These are phyloP conservation scores for Sphagnum fallax DNA, from an alignment of 228 moss, liverwort and hornwort species.

Conservation along the genomic window DNA sequence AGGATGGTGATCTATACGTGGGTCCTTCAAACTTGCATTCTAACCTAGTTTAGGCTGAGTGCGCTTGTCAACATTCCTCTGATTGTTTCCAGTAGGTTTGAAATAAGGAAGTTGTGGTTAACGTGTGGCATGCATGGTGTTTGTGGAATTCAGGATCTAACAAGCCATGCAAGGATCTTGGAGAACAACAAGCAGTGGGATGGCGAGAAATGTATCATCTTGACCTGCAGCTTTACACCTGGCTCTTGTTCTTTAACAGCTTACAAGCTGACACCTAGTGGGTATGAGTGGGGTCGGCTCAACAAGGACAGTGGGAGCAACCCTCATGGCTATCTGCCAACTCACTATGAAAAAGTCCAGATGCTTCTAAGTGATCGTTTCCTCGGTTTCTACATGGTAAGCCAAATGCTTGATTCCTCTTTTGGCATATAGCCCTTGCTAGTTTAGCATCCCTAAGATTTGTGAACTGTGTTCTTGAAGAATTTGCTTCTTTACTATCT, in stretches of 20 bases:
- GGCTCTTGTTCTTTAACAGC: constrained; percentile 98
- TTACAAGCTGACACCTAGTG: constrained; percentile 97
- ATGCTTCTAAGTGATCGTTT: constrained; percentile 99
- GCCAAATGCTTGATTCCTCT: not conserved
- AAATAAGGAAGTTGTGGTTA: too few relatives aligned
- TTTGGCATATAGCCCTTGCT: not conserved
- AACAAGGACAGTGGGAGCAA: constrained; percentile 99
- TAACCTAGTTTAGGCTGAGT: too few relatives aligned
- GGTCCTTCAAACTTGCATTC: too few relatives aligned
- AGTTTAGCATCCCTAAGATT: too few relatives aligned
- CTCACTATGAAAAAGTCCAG: constrained; percentile 99
- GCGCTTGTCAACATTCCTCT: too few relatives aligned
- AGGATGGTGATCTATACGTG: not conserved
- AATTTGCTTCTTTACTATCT: not conserved
- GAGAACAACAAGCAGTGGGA: constrained; percentile 99
- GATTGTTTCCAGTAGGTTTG: too few relatives aligned
- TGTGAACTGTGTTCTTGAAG: too few relatives aligned
- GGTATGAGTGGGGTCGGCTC: constrained; percentile 97
- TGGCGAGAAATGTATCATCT: constrained; percentile 97
- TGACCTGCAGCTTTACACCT: constrained; percentile 98
- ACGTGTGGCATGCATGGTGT: not conserved
- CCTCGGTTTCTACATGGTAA: constrained; percentile 98
- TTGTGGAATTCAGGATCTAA: constrained; percentile 47
- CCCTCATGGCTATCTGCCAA: constrained; percentile 95
- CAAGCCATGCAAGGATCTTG: constrained; percentile 89